Evolutionary conservation across 305 asterid species (phyloP).

Genomic region (Euphrasia arctica): DNA sequence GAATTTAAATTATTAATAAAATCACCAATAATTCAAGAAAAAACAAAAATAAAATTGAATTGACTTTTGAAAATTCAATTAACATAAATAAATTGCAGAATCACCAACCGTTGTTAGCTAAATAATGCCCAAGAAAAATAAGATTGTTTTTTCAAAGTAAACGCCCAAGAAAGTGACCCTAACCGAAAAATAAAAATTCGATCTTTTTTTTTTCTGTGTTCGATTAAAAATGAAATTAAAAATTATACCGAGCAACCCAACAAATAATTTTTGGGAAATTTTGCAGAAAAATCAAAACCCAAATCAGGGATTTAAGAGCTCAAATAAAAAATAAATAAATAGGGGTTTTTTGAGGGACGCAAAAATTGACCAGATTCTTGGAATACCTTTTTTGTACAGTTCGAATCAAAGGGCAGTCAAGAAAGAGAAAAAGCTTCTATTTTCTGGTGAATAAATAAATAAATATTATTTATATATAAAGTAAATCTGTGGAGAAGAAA

Average conservation of each 20-base stretch:
- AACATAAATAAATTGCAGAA: conserved; percentile 26
- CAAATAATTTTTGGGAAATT: conserved; percentile 10
- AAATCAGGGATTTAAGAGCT: not conserved
- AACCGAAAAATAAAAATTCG: not conserved
- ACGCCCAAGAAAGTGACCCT: conserved; percentile 47
- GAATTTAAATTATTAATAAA: not conserved
- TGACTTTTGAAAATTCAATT: conserved; percentile 41
- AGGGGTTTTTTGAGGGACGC: conserved; percentile 25
- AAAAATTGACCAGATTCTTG: conserved; percentile 35
- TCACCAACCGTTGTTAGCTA: conserved; percentile 30
- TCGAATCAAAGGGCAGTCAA: conserved; percentile 33
- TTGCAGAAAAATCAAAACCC: conserved; percentile 19
- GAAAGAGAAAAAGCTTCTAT: conserved; percentile 24
- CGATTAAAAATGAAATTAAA: too few relatives aligned
- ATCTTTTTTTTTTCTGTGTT: too few relatives aligned
- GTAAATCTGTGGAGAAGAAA: conserved; percentile 32
- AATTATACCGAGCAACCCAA: not conserved
- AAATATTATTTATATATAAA: conserved; percentile 10
- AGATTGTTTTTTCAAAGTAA: conserved; percentile 34
- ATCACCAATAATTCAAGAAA: conserved; percentile 31
- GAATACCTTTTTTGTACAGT: conserved; percentile 30
- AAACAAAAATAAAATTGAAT: not conserved
- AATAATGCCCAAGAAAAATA: conserved; percentile 21
- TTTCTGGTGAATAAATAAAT: conserved; percentile 26
- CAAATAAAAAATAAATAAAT: conserved; percentile 4